Percentiles rank a stretch among this genome's conserved stretches.
These are phyloP conservation scores for Austroboletus niveus DNA, from an alignment of 1,284 basidiomycete genomes.

Conservation along the genomic window DNA sequence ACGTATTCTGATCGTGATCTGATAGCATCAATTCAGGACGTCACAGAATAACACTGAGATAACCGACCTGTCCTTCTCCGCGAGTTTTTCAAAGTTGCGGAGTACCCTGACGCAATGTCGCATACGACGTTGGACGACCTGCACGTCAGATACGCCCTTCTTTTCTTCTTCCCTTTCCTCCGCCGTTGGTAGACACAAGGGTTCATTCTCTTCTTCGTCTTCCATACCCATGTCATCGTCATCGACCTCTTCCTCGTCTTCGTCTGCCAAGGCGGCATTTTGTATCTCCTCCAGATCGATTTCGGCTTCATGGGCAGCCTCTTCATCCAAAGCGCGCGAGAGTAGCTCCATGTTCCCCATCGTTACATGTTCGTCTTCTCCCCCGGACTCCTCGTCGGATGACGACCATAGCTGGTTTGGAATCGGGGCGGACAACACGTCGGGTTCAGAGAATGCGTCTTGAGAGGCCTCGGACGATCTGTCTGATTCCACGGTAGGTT, in stretches of 20 bases:
- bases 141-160: constrained; percentile 73
- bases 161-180: constrained; percentile 83
- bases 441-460: constrained; percentile 20
- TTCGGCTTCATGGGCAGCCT: constrained; percentile 64
- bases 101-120: constrained; percentile 84
- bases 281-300: constrained; percentile 66
- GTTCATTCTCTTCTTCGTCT: constrained; percentile 56
- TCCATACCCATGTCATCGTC: constrained; percentile 47
- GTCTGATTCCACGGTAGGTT: constrained; percentile 26
- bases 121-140: constrained; percentile 87
- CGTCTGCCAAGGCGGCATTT: constrained; percentile 47
- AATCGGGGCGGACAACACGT: constrained; percentile 6
- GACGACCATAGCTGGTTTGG: constrained; percentile 32
- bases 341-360: constrained; percentile 76
- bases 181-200: constrained; percentile 76
- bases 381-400: constrained; percentile 42
- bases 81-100: constrained; percentile 69
- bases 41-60: constrained; percentile 8
- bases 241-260: constrained; percentile 41
- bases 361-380: constrained; percentile 61
- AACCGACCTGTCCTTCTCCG: constrained; percentile 69
- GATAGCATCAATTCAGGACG: constrained; percentile 12
- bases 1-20: constrained; percentile 89
- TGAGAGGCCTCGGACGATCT: constrained; percentile 11
- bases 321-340: constrained; percentile 68